Percentiles rank a stretch among this genome's conserved stretches.
phyloP scores from a whole-genome alignment of 768 basidiomycete species.

The Omphalotus guepiniiformis region DNA sequence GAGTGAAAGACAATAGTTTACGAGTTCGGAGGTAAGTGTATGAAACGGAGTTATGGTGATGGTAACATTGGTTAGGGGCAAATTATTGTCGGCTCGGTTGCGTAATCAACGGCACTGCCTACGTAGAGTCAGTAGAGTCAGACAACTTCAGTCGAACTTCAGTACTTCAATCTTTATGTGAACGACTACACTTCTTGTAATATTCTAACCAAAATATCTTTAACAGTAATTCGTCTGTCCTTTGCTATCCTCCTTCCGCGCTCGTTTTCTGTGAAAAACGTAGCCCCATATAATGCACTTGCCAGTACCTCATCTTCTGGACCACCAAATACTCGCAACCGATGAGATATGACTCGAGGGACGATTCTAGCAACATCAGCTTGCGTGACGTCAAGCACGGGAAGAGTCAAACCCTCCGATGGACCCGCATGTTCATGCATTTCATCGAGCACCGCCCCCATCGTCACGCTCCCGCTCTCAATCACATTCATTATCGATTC shows the following conservation, averaged over 20 bases:
- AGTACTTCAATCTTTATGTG: no score
- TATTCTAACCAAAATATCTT: slow-evolving; percentile 60
- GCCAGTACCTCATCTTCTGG: slow-evolving; percentile 68
- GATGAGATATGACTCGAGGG: slow-evolving; percentile 71
- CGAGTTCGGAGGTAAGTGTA: no score
- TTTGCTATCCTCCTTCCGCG: slow-evolving; percentile 14
- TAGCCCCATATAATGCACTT: slow-evolving; percentile 57
- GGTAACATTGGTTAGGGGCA: no score
- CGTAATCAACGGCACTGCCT: no score
- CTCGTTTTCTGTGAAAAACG: slow-evolving; percentile 11
- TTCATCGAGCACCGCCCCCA: slow-evolving; percentile 3
- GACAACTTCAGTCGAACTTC: no score
- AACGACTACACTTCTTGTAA: slow-evolving; percentile 6
- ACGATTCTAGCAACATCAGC: slow-evolving; percentile 72
- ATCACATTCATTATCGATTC: slow-evolving; percentile 7
- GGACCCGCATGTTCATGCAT: not conserved
- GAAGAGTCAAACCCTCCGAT: not conserved
- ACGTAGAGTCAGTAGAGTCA: no score
- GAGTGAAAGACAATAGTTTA: no score
- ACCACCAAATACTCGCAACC: slow-evolving; percentile 64
- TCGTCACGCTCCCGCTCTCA: slow-evolving; percentile 4
- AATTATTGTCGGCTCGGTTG: no score
- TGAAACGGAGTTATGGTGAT: no score
- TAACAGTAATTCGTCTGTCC: slow-evolving; percentile 41
- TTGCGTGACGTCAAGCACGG: slow-evolving; percentile 60